Evolutionary conservation across 768 basidiomycete genomes (phyloP).

Genomic region (Pulveroboletus sp.): DNA sequence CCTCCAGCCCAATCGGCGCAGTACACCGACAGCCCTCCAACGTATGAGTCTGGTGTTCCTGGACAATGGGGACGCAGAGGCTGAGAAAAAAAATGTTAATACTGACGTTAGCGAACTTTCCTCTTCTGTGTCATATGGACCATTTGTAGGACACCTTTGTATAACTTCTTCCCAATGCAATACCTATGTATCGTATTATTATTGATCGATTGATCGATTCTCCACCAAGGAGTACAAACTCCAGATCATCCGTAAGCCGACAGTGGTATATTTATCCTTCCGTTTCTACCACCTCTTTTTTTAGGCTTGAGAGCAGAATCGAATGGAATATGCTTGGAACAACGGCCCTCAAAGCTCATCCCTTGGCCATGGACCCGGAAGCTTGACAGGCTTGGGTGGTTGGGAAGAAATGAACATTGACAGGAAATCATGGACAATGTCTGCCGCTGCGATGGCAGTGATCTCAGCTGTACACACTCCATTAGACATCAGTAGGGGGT

Average conservation of each 20-base stretch:
- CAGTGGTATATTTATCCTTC: no score
- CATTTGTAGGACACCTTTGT: conserved; percentile 11
- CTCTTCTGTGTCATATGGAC: conserved; percentile 17
- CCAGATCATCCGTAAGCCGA: no score
- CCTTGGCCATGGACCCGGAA: conserved; percentile 8
- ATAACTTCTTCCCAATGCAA: conserved; percentile 19
- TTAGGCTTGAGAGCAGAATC: background rate
- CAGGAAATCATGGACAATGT: conserved; percentile 44
- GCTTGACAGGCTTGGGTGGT: conserved; percentile 20
- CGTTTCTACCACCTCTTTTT: background rate
- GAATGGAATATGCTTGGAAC: background rate
- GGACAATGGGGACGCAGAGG: conserved; percentile 52
- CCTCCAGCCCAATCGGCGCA: conserved; percentile 17
- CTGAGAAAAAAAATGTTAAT: conserved; percentile 9
- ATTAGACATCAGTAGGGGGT: conserved; percentile 4
- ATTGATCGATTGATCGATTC: background rate
- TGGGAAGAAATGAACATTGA: conserved; percentile 34
- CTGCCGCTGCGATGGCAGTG: conserved; percentile 42
- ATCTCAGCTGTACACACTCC: conserved; percentile 29
- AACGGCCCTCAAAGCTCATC: conserved; percentile 20
- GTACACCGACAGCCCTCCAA: conserved; percentile 58
- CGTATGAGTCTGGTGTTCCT: conserved; percentile 53
- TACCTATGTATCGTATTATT: conserved; percentile 24
- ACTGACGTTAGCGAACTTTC: background rate
- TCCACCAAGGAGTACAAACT: background rate